phyloP scores from a whole-genome alignment of 306 rosid genomes.

The Quillaja saponaria region DNA sequence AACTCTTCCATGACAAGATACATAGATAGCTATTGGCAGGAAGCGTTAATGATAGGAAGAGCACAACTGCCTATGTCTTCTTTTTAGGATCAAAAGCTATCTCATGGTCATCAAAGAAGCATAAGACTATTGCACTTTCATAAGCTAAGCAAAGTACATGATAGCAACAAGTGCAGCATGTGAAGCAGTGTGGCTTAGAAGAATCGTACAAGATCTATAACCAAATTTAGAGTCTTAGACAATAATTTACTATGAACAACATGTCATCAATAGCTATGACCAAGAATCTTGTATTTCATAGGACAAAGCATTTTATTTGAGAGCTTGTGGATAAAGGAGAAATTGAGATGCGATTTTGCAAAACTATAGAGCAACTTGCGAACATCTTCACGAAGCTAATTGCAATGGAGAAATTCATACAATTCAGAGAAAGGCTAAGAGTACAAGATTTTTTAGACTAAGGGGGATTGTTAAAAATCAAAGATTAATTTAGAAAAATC shows the following conservation, averaged over 20 bases:
- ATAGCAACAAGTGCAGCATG: background rate
- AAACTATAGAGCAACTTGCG: too few relatives aligned
- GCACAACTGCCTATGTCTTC: background rate
- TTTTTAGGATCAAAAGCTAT: background rate
- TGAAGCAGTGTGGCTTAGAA: background rate
- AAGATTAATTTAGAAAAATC: too few relatives aligned
- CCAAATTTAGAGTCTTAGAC: background rate
- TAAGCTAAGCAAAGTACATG: background rate
- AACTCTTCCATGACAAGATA: background rate
- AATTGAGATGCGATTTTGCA: too few relatives aligned
- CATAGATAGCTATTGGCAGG: background rate
- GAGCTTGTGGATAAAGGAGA: too few relatives aligned
- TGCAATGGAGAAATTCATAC: too few relatives aligned
- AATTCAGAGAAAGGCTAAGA: too few relatives aligned
- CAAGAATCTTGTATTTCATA: background rate
- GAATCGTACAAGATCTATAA: background rate
- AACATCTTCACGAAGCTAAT: too few relatives aligned
- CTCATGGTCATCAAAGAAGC: background rate
- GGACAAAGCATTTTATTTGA: background rate
- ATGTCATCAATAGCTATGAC: conserved; percentile 1
- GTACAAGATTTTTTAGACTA: too few relatives aligned
- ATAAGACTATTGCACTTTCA: background rate
- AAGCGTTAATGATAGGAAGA: background rate
- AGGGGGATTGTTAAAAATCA: too few relatives aligned
- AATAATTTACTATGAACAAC: background rate